Base-by-base conservation (phyloP, 1,139 yeast species). In the Suhomyces ambrosiae region DNA sequence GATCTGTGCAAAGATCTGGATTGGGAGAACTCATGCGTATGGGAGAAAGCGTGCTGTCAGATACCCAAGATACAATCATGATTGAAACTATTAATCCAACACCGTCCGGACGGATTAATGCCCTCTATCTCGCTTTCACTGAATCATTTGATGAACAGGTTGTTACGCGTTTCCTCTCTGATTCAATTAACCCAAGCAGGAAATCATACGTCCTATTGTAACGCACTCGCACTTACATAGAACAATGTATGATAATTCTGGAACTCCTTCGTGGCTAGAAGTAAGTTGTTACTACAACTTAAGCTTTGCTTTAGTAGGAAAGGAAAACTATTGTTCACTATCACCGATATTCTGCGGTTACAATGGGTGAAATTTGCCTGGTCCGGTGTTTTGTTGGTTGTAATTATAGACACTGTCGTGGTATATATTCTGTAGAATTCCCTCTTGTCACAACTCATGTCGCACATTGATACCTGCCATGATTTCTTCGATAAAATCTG, bases 401-500 rank as follows among this genome's bases (percentile, higher is more conserved):
- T 16, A 17, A 16, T 17, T 25, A n/a, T n/a, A n/a, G n/a, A n/a
- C n/a, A n/a, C n/a, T 24, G 14, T 21, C 15, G 31, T 28, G 12
- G 22, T 22, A 33, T 34, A 31, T 26, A 30, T 35, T 11, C 12
- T 10, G 11, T 7, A 8, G 11, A 16, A 23, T 26, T 35, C 34
- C 29, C 29, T 16, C 4, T 13, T 11, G 32, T 27, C 16, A 22
- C 27, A 23, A 13, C 9, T 23, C 24, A 8, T 26, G 19, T 17
- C 25, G 10, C 11, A 23, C 14, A 10, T 11, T n/a, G 27, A 24
- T 11, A 11, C 9, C 25, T 5, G 21, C 12, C 29, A 37, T 50
- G 53, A 37, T 42, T 21, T 29, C 38, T 7, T 25, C 34, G 14
- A 13, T 49, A 17, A 49, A 46, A 23, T 29, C 42, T 8, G 32